Percentiles rank a stretch among this genome's conserved stretches.
These are phyloP conservation scores for Kwoniella sp. DNA, from an alignment of 768 basidiomycete genomes.

Conservation along the genomic window DNA sequence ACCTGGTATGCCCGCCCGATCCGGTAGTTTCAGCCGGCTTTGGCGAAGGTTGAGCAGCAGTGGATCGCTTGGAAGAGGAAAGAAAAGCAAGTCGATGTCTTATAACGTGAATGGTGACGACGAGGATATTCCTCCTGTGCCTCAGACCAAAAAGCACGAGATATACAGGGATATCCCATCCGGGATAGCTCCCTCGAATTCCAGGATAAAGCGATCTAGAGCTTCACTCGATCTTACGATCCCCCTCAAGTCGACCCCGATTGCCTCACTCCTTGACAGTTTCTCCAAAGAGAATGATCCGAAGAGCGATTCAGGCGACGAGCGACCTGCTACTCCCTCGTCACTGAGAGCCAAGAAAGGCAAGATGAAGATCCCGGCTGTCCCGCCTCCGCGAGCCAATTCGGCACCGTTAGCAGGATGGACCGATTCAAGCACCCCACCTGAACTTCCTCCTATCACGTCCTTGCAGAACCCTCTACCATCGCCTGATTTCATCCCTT, in stretches of 20 bases:
- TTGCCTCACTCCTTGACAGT: not conserved
- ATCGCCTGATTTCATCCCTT: not conserved
- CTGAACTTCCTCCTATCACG: slow-evolving; percentile 6
- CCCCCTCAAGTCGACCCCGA: slow-evolving; percentile 2
- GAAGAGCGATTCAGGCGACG: not conserved
- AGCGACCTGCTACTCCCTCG: slow-evolving; percentile 8
- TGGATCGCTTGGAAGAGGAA: slow-evolving; percentile 4
- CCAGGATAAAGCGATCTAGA: slow-evolving; percentile 10
- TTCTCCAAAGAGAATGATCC: not conserved
- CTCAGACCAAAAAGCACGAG: slow-evolving; percentile 8
- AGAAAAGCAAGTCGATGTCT: slow-evolving; percentile 9
- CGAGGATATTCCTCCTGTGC: slow-evolving; percentile 10
- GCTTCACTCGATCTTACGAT: slow-evolving; percentile 14
- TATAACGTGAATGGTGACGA: not conserved
- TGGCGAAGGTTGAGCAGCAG: slow-evolving; percentile 18
- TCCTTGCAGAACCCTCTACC: slow-evolving; percentile 4
- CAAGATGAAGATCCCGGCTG: slow-evolving; percentile 3
- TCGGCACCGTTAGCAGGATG: slow-evolving; percentile 3
- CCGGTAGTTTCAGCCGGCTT: slow-evolving; percentile 16
- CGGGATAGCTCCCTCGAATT: not conserved
- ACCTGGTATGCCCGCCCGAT: slow-evolving; percentile 11
- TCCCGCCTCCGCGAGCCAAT: slow-evolving; percentile 10
- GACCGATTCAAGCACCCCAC: slow-evolving; percentile 1
- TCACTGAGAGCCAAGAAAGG: slow-evolving; percentile 6
- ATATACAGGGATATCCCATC: not conserved